Conservation (phyloP, 2,329 filamentous ascomycete genomes). For the Apiospora marii region DNA sequence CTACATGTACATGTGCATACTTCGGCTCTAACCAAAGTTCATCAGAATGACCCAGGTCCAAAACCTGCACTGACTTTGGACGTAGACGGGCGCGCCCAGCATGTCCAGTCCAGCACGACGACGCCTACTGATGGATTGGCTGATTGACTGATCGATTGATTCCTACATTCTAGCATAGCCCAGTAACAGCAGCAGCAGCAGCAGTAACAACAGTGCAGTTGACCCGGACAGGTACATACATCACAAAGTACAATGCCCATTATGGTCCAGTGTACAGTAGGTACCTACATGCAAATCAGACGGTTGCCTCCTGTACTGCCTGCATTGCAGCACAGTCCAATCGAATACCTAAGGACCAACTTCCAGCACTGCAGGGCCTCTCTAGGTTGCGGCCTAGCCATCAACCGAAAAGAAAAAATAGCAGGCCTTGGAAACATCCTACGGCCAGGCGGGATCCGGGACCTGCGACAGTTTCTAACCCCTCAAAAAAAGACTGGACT, state of each 20-base stretch:
- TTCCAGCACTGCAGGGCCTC: background rate
- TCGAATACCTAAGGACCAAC: background rate
- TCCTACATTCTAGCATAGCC: background rate
- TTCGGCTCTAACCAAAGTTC: slow-evolving; percentile 9
- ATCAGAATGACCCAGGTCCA: background rate
- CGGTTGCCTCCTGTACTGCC: no score
- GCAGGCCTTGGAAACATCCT: slow-evolving; percentile 20
- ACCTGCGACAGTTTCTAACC: slow-evolving; percentile 7
- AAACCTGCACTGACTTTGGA: slow-evolving; percentile 10
- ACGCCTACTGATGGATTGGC: background rate
- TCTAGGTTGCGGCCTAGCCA: slow-evolving; percentile 1
- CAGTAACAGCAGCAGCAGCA: background rate
- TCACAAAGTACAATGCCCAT: no score
- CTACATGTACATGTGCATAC: background rate
- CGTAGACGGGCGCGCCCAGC: background rate
- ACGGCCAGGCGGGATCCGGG: slow-evolving; percentile 8
- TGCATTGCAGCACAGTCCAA: background rate
- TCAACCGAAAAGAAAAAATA: slow-evolving; percentile 10
- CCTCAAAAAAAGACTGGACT: slow-evolving; percentile 11
- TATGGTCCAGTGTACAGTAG: no score
- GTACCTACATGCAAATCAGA: no score
- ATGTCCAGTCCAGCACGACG: background rate
- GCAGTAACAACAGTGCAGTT: background rate
- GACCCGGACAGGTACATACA: background rate
- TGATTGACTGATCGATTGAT: background rate